phyloP scores from a whole-genome alignment of 441 rosid genomes.

The Erodium chrysanthum region DNA sequence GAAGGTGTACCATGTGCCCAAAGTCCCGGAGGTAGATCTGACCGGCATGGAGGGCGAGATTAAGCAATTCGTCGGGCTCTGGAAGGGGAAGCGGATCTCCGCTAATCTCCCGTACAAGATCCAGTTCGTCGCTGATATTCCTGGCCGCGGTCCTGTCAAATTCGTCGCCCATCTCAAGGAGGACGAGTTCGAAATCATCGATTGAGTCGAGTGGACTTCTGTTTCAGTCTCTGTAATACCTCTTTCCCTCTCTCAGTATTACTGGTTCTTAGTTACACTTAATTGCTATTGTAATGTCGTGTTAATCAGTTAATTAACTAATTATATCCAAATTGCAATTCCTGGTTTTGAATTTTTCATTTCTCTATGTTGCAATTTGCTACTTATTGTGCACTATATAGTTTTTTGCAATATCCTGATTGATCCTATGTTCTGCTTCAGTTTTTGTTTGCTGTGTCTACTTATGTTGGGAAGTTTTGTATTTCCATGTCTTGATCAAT shows the following conservation, averaged over 20 bases:
- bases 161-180: conserved; percentile 82
- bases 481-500: too few species aligned
- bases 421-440: background rate
- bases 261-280: background rate
- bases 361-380: background rate
- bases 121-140: conserved; percentile 50
- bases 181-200: conserved; percentile 53
- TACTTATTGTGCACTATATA: background rate
- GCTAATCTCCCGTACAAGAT: conserved; percentile 82
- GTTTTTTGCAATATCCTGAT: background rate
- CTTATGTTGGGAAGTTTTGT: too few species aligned
- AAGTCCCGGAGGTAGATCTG: conserved; percentile 75
- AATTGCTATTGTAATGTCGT: background rate
- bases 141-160: conserved; percentile 74
- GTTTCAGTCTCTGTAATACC: background rate
- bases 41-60: conserved; percentile 70
- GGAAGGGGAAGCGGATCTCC: conserved; percentile 81
- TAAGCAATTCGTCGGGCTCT: conserved; percentile 61
- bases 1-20: conserved; percentile 79
- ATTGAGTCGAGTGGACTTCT: background rate
- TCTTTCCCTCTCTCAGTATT: background rate
- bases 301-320: background rate
- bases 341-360: conserved; percentile 2
- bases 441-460: too few species aligned
- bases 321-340: background rate